These are phyloP conservation scores for Penstemon barbatus DNA, from an alignment of 257 asterid species.

Conservation along the genomic window DNA sequence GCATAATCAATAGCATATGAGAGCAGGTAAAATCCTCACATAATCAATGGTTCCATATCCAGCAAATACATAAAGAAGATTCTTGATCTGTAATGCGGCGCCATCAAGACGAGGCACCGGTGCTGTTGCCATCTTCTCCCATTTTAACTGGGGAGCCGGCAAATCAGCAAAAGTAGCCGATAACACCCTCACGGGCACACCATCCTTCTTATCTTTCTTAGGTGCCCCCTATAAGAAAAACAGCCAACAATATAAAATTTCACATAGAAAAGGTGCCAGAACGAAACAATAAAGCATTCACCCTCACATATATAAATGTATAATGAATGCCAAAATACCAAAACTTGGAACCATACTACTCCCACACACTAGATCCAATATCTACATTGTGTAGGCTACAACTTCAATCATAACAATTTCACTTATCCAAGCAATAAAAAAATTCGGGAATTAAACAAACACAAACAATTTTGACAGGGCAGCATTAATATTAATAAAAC, in stretches of 20 bases:
- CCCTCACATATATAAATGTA: background rate
- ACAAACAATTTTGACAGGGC: background rate
- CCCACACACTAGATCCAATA: background rate
- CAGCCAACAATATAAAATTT: background rate
- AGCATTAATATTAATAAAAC: background rate
- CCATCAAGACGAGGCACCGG: constrained; percentile 99
- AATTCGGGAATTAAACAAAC: constrained; percentile 7
- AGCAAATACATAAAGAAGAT: constrained; percentile 88
- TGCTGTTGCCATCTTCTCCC: constrained; percentile 88
- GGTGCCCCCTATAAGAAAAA: constrained; percentile 26
- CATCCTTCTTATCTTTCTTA: constrained; percentile 36
- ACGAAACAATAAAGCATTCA: background rate
- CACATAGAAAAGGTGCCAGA: background rate
- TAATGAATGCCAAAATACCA: background rate
- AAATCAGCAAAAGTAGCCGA: constrained; percentile 91
- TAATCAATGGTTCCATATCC: constrained; percentile 94
- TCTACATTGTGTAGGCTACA: background rate
- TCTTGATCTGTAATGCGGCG: constrained; percentile 79
- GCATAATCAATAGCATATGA: constrained; percentile 5
- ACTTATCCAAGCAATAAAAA: background rate
- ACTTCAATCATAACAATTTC: background rate
- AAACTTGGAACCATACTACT: constrained; percentile 10
- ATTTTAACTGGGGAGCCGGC: constrained; percentile 72
- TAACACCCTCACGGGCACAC: constrained; percentile 49
- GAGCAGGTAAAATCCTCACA: constrained; percentile 39